These are phyloP conservation scores for Lecanicillium sp. DNA, from an alignment of 2,329 filamentous ascomycete genomes.

Conservation along the genomic window DNA sequence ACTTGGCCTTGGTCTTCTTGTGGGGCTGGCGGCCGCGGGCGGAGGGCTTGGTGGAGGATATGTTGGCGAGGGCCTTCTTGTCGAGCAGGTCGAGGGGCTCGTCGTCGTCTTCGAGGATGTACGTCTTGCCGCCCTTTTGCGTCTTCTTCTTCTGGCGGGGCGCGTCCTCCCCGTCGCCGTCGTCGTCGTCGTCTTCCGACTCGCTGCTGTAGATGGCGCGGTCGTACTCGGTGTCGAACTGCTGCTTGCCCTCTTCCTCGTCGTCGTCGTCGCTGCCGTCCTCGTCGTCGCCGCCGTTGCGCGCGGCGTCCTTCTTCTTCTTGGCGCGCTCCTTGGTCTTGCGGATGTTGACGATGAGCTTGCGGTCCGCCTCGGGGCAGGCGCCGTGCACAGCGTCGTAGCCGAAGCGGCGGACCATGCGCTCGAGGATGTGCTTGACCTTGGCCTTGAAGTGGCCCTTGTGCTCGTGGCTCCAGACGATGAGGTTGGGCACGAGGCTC, in stretches of 20 bases:
- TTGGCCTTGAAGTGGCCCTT: slow-evolving; percentile 96
- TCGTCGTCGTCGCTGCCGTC: slow-evolving; percentile 52
- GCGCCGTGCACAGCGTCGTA: slow-evolving; percentile 71
- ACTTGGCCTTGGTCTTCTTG: slow-evolving; percentile 58
- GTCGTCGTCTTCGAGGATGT: slow-evolving; percentile 90
- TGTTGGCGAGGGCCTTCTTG: slow-evolving; percentile 81
- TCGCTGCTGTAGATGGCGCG: slow-evolving; percentile 88
- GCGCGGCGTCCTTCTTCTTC: slow-evolving; percentile 71
- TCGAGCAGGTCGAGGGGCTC: slow-evolving; percentile 93
- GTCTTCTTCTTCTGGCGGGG: slow-evolving; percentile 37
- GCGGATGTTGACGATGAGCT: slow-evolving; percentile 87
- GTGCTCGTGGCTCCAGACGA: slow-evolving; percentile 97
- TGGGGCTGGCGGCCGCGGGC: slow-evolving; percentile 44
- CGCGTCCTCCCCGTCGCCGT: slow-evolving; percentile 54
- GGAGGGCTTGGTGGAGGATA: slow-evolving; percentile 81
- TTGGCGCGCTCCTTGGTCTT: slow-evolving; percentile 91
- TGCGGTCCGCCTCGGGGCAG: slow-evolving; percentile 80
- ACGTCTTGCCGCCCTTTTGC: slow-evolving; percentile 63
- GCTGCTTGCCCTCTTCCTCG: slow-evolving; percentile 42
- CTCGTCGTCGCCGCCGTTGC: slow-evolving; percentile 49
- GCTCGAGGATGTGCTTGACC: slow-evolving; percentile 95
- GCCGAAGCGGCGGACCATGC: slow-evolving; percentile 87
- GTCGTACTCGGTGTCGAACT: slow-evolving; percentile 90
- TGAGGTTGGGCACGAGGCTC: slow-evolving; percentile 78
- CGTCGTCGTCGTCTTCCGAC: slow-evolving; percentile 49